Conservation (phyloP, 192 early-diverging fungal genomes). For the Coemansia sp. region DNA sequence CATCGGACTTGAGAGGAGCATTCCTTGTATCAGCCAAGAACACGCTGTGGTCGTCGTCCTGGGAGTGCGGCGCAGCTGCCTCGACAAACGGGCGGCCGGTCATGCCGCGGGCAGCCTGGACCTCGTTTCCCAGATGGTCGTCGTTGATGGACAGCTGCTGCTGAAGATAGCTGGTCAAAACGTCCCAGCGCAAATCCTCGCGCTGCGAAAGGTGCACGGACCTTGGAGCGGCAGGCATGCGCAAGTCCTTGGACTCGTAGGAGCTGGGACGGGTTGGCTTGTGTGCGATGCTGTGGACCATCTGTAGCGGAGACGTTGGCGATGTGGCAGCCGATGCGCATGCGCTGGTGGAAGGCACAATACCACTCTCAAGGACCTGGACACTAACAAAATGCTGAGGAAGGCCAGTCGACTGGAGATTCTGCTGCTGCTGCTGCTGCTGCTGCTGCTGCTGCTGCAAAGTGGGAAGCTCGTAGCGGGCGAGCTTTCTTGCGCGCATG, state of each 20-base stretch:
- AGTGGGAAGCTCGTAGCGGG: slow-evolving; percentile 23
- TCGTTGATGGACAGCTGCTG: slow-evolving; percentile 37
- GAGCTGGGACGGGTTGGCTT: neutral
- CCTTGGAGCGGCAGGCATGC: slow-evolving; percentile 1
- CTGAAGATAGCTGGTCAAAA: slow-evolving; percentile 35
- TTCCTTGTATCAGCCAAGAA: slow-evolving; percentile 7
- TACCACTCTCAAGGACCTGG: neutral
- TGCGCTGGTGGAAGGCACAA: neutral
- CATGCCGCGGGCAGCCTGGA: slow-evolving; percentile 28
- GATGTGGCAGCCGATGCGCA: neutral
- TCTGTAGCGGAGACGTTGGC: slow-evolving; percentile 17
- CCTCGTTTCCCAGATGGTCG: slow-evolving; percentile 37
- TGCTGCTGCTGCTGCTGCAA: neutral
- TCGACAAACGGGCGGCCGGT: slow-evolving; percentile 22
- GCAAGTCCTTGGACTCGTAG: neutral
- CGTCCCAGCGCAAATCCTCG: slow-evolving; percentile 49
- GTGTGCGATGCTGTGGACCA: slow-evolving; percentile 11
- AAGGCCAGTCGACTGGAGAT: neutral
- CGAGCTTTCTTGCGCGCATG: slow-evolving; percentile 34
- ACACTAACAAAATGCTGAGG: neutral
- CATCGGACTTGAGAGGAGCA: slow-evolving; percentile 20
- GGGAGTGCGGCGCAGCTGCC: neutral
- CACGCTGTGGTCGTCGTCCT: slow-evolving; percentile 11
- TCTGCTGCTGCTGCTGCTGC: neutral
- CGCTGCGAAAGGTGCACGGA: slow-evolving; percentile 38